A percentile compares a stretch with the other conserved stretches of the same genome.
These are phyloP conservation scores for Rhizodiscina lignyota DNA, from an alignment of 495 filamentous ascomycete species.

Conservation along the genomic window DNA sequence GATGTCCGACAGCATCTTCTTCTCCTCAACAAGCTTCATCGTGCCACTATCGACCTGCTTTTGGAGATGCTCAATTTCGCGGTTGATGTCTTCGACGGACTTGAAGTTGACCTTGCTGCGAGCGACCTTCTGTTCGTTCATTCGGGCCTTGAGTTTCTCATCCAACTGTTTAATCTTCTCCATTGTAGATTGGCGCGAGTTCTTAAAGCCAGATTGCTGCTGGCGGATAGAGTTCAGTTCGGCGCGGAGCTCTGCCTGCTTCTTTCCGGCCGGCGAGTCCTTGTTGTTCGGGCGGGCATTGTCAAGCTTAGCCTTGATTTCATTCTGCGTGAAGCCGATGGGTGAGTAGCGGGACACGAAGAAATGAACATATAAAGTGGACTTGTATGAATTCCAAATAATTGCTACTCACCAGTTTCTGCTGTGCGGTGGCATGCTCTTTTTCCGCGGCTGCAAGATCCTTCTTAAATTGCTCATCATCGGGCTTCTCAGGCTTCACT, in stretches of 20 bases:
- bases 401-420: constrained; percentile 51
- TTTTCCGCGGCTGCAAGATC: constrained; percentile 64
- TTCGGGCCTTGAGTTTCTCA: constrained; percentile 59
- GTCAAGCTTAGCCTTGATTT: constrained; percentile 72
- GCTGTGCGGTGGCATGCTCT: constrained; percentile 54
- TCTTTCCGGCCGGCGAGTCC: constrained; percentile 55
- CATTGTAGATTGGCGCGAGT: constrained; percentile 49
- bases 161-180: constrained; percentile 82
- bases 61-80: constrained; percentile 61
- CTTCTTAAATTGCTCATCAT: constrained; percentile 53
- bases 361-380: no score
- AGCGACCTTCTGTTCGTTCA: constrained; percentile 71
- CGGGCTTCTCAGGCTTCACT: constrained; percentile 42
- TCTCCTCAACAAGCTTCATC: constrained; percentile 92
- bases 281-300: constrained; percentile 56
- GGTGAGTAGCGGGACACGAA: background rate
- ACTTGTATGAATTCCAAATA: background rate
- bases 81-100: constrained; percentile 72
- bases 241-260: constrained; percentile 62
- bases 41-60: constrained; percentile 68
- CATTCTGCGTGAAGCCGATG: constrained; percentile 39
- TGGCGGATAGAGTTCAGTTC: constrained; percentile 56
- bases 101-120: constrained; percentile 64
- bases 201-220: constrained; percentile 74
- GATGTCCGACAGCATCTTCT: constrained; percentile 74